A percentile compares a stretch with the other conserved stretches of the same genome.
Evolutionary conservation across 805 yeast genomes (phyloP).

Genomic region (Diddensiella caesifluorescens): DNA sequence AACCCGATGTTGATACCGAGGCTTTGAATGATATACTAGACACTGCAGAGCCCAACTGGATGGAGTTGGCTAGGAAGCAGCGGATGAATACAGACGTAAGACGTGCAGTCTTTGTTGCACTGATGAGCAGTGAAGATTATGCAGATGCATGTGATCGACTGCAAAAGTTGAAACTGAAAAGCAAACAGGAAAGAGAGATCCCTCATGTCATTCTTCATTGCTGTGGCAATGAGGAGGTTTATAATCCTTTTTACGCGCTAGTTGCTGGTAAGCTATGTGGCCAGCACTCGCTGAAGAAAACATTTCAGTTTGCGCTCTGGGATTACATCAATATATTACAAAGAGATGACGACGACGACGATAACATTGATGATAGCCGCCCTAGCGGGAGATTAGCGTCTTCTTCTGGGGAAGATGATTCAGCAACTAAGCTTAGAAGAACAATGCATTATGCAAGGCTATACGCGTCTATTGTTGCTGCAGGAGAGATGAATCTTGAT

Average conservation of each 20-base stretch:
- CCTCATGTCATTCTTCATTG: slow-evolving; percentile 84
- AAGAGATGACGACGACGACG: slow-evolving; percentile 39
- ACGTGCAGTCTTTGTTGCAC: slow-evolving; percentile 86
- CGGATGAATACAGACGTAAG: slow-evolving; percentile 95
- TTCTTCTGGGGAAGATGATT: too few relatives aligned
- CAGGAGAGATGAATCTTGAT: slow-evolving; percentile 68
- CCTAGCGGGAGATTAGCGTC: slow-evolving; percentile 18
- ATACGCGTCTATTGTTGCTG: slow-evolving; percentile 70
- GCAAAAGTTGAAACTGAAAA: slow-evolving; percentile 73
- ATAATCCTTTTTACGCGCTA: slow-evolving; percentile 85
- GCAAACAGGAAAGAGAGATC: slow-evolving; percentile 77
- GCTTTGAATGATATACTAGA: slow-evolving; percentile 60
- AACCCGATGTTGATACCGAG: slow-evolving; percentile 37
- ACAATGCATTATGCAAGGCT: slow-evolving; percentile 72
- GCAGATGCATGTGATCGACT: slow-evolving; percentile 79
- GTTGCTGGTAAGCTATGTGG: slow-evolving; percentile 74
- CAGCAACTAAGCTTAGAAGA: slow-evolving; percentile 49
- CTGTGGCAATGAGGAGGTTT: slow-evolving; percentile 71
- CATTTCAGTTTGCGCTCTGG: slow-evolving; percentile 89
- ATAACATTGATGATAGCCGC: slow-evolving; percentile 27
- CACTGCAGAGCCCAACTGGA: slow-evolving; percentile 78
- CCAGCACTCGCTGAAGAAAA: slow-evolving; percentile 63
- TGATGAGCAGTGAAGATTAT: slow-evolving; percentile 93
- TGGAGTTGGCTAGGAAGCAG: slow-evolving; percentile 75
- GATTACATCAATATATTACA: slow-evolving; percentile 73